Evolutionary conservation across 257 asterid genomes (phyloP).

Genomic region (Solanum sejunctum): DNA sequence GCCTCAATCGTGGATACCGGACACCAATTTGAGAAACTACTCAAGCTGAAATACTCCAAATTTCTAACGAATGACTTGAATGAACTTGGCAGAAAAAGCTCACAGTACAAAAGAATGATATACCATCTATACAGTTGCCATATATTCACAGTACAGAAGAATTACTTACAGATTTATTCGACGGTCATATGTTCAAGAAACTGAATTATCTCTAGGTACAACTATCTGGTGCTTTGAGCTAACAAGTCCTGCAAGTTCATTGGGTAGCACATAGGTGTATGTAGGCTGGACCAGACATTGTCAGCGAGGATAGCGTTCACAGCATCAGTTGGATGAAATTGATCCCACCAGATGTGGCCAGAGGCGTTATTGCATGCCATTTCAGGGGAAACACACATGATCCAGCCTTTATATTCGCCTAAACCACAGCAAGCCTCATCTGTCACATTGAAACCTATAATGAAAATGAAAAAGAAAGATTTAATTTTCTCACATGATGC

Average conservation of each 20-base stretch:
- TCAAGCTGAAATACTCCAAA: not conserved
- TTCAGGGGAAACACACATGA: conserved; percentile 64
- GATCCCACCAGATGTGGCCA: conserved; percentile 89
- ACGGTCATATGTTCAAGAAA: not conserved
- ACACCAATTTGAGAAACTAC: not conserved
- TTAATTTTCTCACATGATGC: not conserved
- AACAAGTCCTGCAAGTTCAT: conserved; percentile 75
- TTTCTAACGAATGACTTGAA: not conserved
- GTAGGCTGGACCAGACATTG: conserved; percentile 63
- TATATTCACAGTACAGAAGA: not conserved
- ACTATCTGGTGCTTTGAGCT: conserved; percentile 10
- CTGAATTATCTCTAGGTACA: not conserved
- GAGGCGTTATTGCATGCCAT: conserved; percentile 80
- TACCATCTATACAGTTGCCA: not conserved
- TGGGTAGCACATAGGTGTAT: conserved; percentile 74
- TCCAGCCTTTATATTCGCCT: conserved; percentile 61
- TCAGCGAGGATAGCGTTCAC: conserved; percentile 76
- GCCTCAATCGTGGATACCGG: not conserved
- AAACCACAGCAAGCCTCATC: conserved; percentile 88
- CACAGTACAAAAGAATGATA: not conserved
- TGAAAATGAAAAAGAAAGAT: not conserved
- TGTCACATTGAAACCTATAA: conserved; percentile 57
- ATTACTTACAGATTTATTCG: not conserved
- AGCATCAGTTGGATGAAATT: conserved; percentile 82
- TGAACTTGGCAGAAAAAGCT: not conserved